A percentile compares a stretch with the other conserved stretches of the same genome.
Evolutionary conservation across 768 basidiomycete species (phyloP).

Genomic region (Thelephora aurantiotincta): DNA sequence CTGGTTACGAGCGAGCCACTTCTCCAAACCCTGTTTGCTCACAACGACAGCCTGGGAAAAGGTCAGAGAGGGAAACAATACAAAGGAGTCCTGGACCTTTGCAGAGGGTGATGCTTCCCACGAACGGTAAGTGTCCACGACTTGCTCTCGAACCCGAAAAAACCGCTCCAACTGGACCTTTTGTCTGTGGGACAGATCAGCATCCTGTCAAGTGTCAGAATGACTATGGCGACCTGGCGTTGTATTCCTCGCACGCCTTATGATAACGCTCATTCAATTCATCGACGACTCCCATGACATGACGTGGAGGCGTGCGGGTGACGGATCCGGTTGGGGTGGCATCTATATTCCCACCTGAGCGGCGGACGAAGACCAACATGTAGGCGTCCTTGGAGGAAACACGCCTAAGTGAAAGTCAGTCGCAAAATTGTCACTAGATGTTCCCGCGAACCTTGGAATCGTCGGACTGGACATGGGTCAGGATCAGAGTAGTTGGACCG

Average conservation of each 20-base stretch:
- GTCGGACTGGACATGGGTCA: constrained; percentile 1
- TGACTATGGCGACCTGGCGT: constrained; percentile 3
- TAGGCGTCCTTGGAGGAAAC: constrained; percentile 81
- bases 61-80: neutral
- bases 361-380: constrained; percentile 80
- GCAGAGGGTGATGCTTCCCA: constrained; percentile 40
- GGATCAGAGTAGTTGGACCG: constrained; percentile 6
- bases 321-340: neutral
- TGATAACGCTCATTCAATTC: constrained; percentile 41
- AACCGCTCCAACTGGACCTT: constrained; percentile 29
- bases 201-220: constrained; percentile 5
- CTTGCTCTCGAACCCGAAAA: constrained; percentile 31
- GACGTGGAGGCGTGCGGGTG: constrained; percentile 34
- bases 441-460: constrained; percentile 1
- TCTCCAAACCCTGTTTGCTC: constrained; percentile 43
- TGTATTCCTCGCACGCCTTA: constrained; percentile 19
- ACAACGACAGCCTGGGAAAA: constrained; percentile 32
- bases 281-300: constrained; percentile 39
- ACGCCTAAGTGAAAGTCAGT: constrained; percentile 10
- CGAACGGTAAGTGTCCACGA: constrained; percentile 43
- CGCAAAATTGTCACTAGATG: neutral
- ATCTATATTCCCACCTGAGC: neutral
- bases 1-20: constrained; percentile 38
- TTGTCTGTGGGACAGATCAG: constrained; percentile 21
- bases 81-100: constrained; percentile 25